Evolutionary conservation across 495 filamentous ascomycete species (phyloP).

Genomic region (Penicillium odoratum): DNA sequence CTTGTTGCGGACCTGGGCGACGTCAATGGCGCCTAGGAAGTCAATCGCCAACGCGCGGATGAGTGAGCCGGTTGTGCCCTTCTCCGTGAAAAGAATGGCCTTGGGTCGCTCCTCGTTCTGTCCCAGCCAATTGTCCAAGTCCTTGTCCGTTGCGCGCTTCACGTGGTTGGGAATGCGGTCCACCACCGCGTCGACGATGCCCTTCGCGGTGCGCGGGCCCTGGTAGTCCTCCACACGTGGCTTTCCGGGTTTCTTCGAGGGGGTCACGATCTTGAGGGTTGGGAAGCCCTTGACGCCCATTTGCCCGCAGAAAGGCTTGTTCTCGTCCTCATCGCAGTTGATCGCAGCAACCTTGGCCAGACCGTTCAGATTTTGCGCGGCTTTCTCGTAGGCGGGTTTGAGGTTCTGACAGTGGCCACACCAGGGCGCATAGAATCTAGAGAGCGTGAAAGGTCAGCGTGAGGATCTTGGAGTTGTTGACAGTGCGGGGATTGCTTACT

Average conservation of each 20-base stretch:
- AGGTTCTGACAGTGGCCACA: slow-evolving; percentile 96
- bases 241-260: slow-evolving; percentile 77
- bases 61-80: slow-evolving; percentile 80
- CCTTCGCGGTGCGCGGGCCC: slow-evolving; percentile 76
- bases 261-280: slow-evolving; percentile 90
- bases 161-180: slow-evolving; percentile 91
- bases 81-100: slow-evolving; percentile 92
- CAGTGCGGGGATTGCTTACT: slow-evolving; percentile 52
- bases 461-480: slow-evolving; percentile 3
- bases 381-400: slow-evolving; percentile 94
- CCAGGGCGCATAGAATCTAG: slow-evolving; percentile 93
- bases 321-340: slow-evolving; percentile 92
- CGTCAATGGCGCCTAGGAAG: slow-evolving; percentile 75
- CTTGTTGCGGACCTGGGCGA: slow-evolving; percentile 86
- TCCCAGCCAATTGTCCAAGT: slow-evolving; percentile 72
- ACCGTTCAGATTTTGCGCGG: slow-evolving; percentile 81
- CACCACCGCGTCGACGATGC: slow-evolving; percentile 82
- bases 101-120: slow-evolving; percentile 75
- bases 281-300: slow-evolving; percentile 97
- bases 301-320: slow-evolving; percentile 82
- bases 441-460: slow-evolving; percentile 14
- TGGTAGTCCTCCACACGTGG: slow-evolving; percentile 93
- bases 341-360: slow-evolving; percentile 92
- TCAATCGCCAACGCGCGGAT: slow-evolving; percentile 87
- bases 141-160: slow-evolving; percentile 75